Evolutionary conservation across 768 basidiomycete genomes (phyloP).

Genomic region (Pleurotus platypus): DNA sequence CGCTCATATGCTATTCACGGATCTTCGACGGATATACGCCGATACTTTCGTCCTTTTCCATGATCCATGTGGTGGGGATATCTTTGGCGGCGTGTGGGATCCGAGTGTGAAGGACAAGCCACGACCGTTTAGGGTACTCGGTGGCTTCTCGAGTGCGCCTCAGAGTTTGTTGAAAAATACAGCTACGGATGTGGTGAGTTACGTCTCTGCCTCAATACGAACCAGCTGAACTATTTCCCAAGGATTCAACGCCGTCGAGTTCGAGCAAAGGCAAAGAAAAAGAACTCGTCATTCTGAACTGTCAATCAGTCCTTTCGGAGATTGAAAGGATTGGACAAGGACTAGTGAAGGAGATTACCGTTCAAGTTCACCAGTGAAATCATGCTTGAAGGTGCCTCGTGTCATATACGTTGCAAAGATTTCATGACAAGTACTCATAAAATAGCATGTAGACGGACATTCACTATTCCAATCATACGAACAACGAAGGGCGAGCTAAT

Average conservation of each 20-base stretch:
- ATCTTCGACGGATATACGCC: slow-evolving; percentile 65
- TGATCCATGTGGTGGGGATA: slow-evolving; percentile 75
- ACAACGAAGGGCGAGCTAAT: no score
- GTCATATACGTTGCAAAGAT: no score
- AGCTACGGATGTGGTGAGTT: background rate
- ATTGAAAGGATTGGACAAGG: slow-evolving; percentile 74
- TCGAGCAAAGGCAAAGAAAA: slow-evolving; percentile 47
- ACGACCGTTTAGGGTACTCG: slow-evolving; percentile 74
- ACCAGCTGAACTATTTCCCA: background rate
- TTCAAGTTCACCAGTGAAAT: slow-evolving; percentile 14
- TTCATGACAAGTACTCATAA: no score
- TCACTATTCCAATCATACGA: no score
- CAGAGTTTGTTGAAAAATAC: background rate
- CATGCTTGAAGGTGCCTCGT: no score
- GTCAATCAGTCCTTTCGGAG: slow-evolving; percentile 63
- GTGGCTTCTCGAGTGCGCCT: slow-evolving; percentile 76
- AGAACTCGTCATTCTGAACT: slow-evolving; percentile 63
- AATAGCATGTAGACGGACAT: no score
- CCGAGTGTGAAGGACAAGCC: slow-evolving; percentile 54
- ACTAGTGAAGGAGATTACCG: slow-evolving; percentile 49
- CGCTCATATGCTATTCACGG: slow-evolving; percentile 56
- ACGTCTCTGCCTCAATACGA: background rate
- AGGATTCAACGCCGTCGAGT: background rate
- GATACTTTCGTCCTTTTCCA: slow-evolving; percentile 83
- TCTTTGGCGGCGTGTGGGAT: slow-evolving; percentile 86